Conservation (phyloP, 2,329 filamentous ascomycete genomes). For the Meredithiella fracta region DNA sequence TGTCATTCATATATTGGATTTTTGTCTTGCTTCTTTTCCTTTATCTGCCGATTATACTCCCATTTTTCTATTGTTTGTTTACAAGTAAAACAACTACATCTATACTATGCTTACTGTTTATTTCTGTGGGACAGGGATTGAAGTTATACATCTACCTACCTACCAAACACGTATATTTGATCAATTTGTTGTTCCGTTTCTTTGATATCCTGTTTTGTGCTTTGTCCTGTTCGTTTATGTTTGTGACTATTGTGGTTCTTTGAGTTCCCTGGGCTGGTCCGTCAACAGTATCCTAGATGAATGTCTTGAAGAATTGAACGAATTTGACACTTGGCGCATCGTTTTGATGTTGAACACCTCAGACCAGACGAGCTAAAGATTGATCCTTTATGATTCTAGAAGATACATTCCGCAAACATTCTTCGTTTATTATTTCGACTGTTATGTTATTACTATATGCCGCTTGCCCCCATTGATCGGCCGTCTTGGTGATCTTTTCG, state of each 20-base stretch:
- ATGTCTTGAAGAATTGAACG: too few relatives aligned
- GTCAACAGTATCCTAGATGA: too few relatives aligned
- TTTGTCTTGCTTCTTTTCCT: conserved; percentile 7
- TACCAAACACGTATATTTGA: not conserved
- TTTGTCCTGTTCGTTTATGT: conserved; percentile 4
- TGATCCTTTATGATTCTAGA: too few relatives aligned
- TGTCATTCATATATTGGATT: conserved; percentile 4
- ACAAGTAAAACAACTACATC: not conserved
- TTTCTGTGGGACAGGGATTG: not conserved
- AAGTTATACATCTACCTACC: too few relatives aligned
- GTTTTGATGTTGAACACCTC: too few relatives aligned
- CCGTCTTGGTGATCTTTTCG: not conserved
- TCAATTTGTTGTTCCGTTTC: conserved; percentile 17
- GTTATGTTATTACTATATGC: not conserved
- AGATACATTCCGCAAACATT: too few relatives aligned
- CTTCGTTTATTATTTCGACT: too few relatives aligned
- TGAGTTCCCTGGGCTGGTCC: too few relatives aligned
- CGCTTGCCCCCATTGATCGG: not conserved
- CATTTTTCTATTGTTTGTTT: conserved; percentile 10
- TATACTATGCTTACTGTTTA: not conserved
- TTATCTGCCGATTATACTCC: not conserved
- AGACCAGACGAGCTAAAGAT: too few relatives aligned
- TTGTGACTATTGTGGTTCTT: conserved; percentile 1
- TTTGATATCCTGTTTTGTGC: conserved; percentile 4
- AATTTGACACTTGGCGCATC: too few relatives aligned